Percentiles rank a stretch among this genome's conserved stretches.
These are phyloP conservation scores for Prosopis cineraria DNA, from an alignment of 306 rosid genomes.

Conservation along the genomic window DNA sequence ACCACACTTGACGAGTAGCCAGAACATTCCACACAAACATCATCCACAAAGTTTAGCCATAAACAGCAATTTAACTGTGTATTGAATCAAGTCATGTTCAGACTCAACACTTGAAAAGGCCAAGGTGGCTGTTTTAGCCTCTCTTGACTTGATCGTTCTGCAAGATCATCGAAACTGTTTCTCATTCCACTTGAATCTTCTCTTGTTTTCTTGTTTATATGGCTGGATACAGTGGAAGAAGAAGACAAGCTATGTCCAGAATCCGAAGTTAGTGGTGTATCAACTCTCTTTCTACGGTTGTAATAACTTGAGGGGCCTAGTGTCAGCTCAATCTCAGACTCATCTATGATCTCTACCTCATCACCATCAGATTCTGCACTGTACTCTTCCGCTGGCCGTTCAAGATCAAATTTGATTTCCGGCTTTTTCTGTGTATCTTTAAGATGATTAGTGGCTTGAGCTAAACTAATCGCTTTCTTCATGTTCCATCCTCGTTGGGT, in stretches of 20 bases:
- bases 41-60: slow-evolving; percentile 51
- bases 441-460: slow-evolving; percentile 38
- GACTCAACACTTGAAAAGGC: slow-evolving; percentile 84
- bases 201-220: slow-evolving; percentile 53
- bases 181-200: slow-evolving; percentile 46
- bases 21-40: slow-evolving; percentile 59
- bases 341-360: slow-evolving; percentile 64
- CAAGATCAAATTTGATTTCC: slow-evolving; percentile 61
- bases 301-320: slow-evolving; percentile 82
- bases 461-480: slow-evolving; percentile 49
- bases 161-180: slow-evolving; percentile 48
- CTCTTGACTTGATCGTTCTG: slow-evolving; percentile 62
- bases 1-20: slow-evolving; percentile 40
- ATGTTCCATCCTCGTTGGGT: slow-evolving; percentile 50
- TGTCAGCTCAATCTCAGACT: slow-evolving; percentile 81
- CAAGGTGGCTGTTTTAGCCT: slow-evolving; percentile 77
- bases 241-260: slow-evolving; percentile 81
- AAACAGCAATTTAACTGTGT: slow-evolving; percentile 33
- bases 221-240: slow-evolving; percentile 83
- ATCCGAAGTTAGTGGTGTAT: slow-evolving; percentile 63
- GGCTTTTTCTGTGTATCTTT: slow-evolving; percentile 38
- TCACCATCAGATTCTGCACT: slow-evolving; percentile 48
- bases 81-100: slow-evolving; percentile 62
- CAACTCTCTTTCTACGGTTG: slow-evolving; percentile 58
- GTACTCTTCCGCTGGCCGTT: slow-evolving; percentile 58